Base-by-base conservation (phyloP, 2,329 filamentous ascomycete genomes). In the Fusarium illudens region DNA sequence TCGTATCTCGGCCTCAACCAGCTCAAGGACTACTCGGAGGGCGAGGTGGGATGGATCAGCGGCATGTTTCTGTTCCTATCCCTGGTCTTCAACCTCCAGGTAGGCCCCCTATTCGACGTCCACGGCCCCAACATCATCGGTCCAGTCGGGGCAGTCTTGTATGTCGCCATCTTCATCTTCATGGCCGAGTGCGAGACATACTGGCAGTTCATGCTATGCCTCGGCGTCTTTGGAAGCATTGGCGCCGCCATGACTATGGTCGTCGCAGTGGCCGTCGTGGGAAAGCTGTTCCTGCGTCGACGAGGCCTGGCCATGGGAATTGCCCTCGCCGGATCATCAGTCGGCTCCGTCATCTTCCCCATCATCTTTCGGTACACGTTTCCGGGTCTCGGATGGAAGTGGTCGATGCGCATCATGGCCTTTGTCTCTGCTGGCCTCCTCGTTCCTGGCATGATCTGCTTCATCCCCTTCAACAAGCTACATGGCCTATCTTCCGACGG, bases 41-140 rank as follows among this genome's bases (percentile, higher is more conserved):
- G 80, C 4, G 79, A 85, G 37, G 77, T 86, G 1, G 83, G 83
- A 19, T 86, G 83, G 83, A 84, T 85, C 54, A 79, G 80, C 1
- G 81, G 82, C 1, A 64, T 84, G 4, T 80, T 83, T 32, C 78
- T 81, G 6, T 84, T 83, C 46, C 67, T 85, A 1, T 77, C 79
- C 0, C 71, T 84, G 0, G 77, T 82, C 13, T 75, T 84, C 3
- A 82, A 81, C 5, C 79, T 85, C 5, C 82, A 83, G 67, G 78
- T 83, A 8, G 83, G 84, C 0, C 83, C 84, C 1, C 60, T 85
- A 4, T 83, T 84, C 59, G 84, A 85, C 58, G 76, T 77, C 0
- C 82, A 84, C 36, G 84, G 83, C 0, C 81, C 84, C 0, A 75
- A 78, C 6, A 60, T 78, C 22, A 74, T 85, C 13, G 73, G 79